Base-by-base conservation (phyloP, 768 basidiomycete species). In the Macrolepiota dolichaula region DNA sequence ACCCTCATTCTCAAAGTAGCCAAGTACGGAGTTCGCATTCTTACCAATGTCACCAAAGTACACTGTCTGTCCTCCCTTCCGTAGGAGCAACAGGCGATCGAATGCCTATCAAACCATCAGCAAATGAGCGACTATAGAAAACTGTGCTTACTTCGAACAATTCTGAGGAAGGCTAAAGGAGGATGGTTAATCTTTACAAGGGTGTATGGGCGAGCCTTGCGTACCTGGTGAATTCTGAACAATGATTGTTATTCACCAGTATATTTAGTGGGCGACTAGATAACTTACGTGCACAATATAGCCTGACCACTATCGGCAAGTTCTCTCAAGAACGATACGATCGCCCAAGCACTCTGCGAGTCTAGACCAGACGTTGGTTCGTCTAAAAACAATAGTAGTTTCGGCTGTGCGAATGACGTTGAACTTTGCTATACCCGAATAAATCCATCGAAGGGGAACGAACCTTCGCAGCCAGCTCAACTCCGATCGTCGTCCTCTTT, bases 341-440 rank as follows among this genome's bases (percentile, higher is more conserved):
- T 92, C 4, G 87, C 87, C 91, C 91, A 92, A 2, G 92, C 92
- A 57, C 87, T 89, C 71, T 93, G 91, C 2, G 91, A 92, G 70
- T 94, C 92, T 15, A 95, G 78, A 36, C 93, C 92, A 25, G 91
- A 88, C 2, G 94, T 96, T 0, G 94, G 94, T 70, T 96, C 93
- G 68, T 95, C 94, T 37, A 94, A 74, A 78, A 96, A 95, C 17
- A 96, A 79, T 0, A 96, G 77, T 0, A 94, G 76, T 70, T 85
- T 84, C 1, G 92, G 94, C 86, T 86, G 62, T 62, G 4, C 22
- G 51, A 12, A 25, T 49, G 38, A 49, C 13, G 55, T 37, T 27
- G 40, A 29, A 10, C 11, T 17, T 29, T 11, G 5, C 6, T 9
- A 7, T 35, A 52, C 6, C 13, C 15, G 6, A 42, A 3, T 11